Conservation (phyloP, 257 asterid genomes). For the Fraxinus americana region DNA sequence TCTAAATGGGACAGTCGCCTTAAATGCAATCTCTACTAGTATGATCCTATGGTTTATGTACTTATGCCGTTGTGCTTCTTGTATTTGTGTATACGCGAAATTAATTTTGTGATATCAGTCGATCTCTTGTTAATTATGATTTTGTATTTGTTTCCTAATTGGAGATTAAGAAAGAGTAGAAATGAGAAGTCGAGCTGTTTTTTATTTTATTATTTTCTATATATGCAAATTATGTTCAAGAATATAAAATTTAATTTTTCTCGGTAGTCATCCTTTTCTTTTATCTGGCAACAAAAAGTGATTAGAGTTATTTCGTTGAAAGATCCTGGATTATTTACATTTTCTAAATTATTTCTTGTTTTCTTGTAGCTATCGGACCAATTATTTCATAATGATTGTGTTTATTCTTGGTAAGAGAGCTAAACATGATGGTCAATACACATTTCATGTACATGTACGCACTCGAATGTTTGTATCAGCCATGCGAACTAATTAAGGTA, state of each 20-base stretch:
- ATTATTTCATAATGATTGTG: constrained; percentile 81
- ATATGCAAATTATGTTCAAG: background rate
- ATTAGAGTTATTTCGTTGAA: background rate
- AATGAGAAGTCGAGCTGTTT: background rate
- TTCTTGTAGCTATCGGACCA: constrained; percentile 84
- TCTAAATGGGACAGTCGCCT: constrained; percentile 59
- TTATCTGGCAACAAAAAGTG: background rate
- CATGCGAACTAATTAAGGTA: constrained; percentile 15
- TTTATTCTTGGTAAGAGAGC: constrained; percentile 73
- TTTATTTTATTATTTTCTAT: background rate
- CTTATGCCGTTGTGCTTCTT: background rate
- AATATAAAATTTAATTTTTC: background rate
- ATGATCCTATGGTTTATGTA: constrained; percentile 15
- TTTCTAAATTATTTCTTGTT: background rate
- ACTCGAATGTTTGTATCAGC: constrained; percentile 13
- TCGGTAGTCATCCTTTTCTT: background rate
- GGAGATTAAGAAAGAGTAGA: background rate
- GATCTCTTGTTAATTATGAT: background rate
- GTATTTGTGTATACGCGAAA: background rate
- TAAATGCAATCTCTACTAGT: constrained; percentile 63
- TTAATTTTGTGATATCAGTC: background rate
- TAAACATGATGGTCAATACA: constrained; percentile 5
- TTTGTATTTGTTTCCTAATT: background rate
- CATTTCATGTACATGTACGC: constrained; percentile 3
- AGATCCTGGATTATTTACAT: background rate